These are phyloP conservation scores for Wallacemonas sp. DNA, from an alignment of 208 protist species.

Conservation along the genomic window DNA sequence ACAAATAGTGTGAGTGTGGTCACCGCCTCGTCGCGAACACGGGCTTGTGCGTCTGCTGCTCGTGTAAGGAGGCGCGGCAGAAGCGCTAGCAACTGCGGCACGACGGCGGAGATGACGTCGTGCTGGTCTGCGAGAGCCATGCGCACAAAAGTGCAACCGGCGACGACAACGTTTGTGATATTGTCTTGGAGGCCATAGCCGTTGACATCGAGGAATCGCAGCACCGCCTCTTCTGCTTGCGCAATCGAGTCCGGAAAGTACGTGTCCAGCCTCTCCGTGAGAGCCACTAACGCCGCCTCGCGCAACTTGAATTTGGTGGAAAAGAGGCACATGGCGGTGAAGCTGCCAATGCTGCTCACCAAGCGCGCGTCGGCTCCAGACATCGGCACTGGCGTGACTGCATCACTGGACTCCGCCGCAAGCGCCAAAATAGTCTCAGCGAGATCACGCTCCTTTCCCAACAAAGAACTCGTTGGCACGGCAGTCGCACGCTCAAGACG, in stretches of 20 bases:
- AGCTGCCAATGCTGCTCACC: slow-evolving; percentile 37
- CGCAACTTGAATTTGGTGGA: slow-evolving; percentile 71
- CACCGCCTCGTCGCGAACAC: slow-evolving; percentile 70
- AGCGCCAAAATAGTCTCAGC: slow-evolving; percentile 10
- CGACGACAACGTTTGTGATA: slow-evolving; percentile 76
- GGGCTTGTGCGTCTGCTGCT: slow-evolving; percentile 62
- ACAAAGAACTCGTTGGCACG: not conserved
- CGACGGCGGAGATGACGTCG: slow-evolving; percentile 32
- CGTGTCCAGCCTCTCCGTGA: slow-evolving; percentile 33
- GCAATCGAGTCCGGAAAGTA: not conserved
- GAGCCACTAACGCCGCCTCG: slow-evolving; percentile 58
- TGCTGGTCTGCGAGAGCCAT: slow-evolving; percentile 48
- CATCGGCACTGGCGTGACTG: not conserved
- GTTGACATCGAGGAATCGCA: slow-evolving; percentile 78
- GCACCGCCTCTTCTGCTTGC: slow-evolving; percentile 53
- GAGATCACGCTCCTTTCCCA: not conserved
- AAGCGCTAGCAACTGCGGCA: slow-evolving; percentile 47
- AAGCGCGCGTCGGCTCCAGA: not conserved
- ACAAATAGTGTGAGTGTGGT: slow-evolving; percentile 62
- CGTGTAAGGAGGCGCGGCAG: slow-evolving; percentile 73
- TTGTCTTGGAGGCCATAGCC: slow-evolving; percentile 76
- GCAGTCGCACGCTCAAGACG: not conserved
- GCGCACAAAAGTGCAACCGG: slow-evolving; percentile 64
- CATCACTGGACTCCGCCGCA: slow-evolving; percentile 10
- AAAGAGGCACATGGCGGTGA: slow-evolving; percentile 72